A percentile compares a stretch with the other conserved stretches of the same genome.
These are phyloP conservation scores for Jackrogersella minutella DNA, from an alignment of 495 filamentous ascomycete species.

Conservation along the genomic window DNA sequence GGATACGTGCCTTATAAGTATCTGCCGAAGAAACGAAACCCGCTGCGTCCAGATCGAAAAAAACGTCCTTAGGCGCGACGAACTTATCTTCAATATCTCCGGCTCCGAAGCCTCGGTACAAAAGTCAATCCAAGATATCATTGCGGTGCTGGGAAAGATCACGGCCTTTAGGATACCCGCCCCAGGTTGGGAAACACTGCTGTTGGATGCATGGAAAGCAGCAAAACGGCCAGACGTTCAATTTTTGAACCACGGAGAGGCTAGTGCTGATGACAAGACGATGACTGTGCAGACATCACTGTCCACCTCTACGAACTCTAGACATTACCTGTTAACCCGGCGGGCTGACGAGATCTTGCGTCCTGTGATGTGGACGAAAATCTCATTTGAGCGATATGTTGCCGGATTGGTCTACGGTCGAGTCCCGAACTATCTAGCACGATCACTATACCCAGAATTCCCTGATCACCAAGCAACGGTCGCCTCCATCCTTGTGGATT, in stretches of 20 bases:
- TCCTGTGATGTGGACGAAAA: slow-evolving; percentile 48
- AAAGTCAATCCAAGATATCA: slow-evolving; percentile 33
- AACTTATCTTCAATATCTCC: slow-evolving; percentile 32
- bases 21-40: slow-evolving; percentile 31
- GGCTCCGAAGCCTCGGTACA: slow-evolving; percentile 34
- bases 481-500: slow-evolving; percentile 35
- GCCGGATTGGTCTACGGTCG: slow-evolving; percentile 42
- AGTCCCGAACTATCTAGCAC: slow-evolving; percentile 32
- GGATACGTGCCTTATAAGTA: slow-evolving; percentile 36
- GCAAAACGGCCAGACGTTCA: slow-evolving; percentile 9
- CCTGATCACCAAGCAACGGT: slow-evolving; percentile 42
- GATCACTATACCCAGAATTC: slow-evolving; percentile 38
- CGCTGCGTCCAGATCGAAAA: slow-evolving; percentile 30
- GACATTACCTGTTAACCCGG: slow-evolving; percentile 25
- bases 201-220: slow-evolving; percentile 13
- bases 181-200: slow-evolving; percentile 1
- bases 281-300: slow-evolving; percentile 23
- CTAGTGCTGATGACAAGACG: slow-evolving; percentile 19
- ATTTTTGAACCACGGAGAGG: slow-evolving; percentile 14
- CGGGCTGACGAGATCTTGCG: slow-evolving; percentile 44
- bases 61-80: background rate
- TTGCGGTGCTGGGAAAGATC: slow-evolving; percentile 27
- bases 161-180: slow-evolving; percentile 33
- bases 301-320: slow-evolving; percentile 8
- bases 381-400: slow-evolving; percentile 49